Conservation (phyloP, 2,329 filamentous ascomycete genomes). For the Nemania bipapillata region DNA sequence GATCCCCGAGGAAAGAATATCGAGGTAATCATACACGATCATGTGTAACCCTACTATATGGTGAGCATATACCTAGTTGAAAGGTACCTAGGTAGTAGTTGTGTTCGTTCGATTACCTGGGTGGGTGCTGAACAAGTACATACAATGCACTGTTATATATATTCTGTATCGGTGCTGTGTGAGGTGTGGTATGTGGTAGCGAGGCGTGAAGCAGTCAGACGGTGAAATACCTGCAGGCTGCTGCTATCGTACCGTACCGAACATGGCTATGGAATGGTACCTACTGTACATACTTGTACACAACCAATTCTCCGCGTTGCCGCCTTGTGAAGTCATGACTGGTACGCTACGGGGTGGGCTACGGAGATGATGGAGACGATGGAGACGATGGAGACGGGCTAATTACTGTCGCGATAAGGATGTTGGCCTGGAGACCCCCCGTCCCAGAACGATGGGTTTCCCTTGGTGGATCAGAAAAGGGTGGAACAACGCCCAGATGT, state of each 20-base stretch:
- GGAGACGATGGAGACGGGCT: constrained; percentile 11
- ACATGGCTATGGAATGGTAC: constrained; percentile 22
- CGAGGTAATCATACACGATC: constrained; percentile 20
- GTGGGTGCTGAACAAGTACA: background rate
- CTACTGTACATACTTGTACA: too few species aligned
- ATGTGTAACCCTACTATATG: constrained; percentile 22
- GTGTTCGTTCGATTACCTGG: too few species aligned
- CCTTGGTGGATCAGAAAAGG: background rate
- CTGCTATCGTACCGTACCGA: constrained; percentile 24
- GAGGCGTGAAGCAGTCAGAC: constrained; percentile 30
- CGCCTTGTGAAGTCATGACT: background rate
- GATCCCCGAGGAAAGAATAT: too few species aligned
- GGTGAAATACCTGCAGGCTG: constrained; percentile 19
- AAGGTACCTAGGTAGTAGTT: too few species aligned
- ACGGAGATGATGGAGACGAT: background rate
- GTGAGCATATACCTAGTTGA: background rate
- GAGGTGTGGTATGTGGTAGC: constrained; percentile 14
- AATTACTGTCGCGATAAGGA: constrained; percentile 18
- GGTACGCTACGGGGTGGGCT: background rate
- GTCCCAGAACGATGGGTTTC: constrained; percentile 29
- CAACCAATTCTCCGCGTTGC: constrained; percentile 9
- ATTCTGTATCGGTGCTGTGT: background rate
- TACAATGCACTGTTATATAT: too few species aligned
- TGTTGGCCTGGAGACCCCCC: background rate
- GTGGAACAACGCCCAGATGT: background rate